Conservation (phyloP, 495 filamentous ascomycete species). For the Aspergillus saccharolyticus region DNA sequence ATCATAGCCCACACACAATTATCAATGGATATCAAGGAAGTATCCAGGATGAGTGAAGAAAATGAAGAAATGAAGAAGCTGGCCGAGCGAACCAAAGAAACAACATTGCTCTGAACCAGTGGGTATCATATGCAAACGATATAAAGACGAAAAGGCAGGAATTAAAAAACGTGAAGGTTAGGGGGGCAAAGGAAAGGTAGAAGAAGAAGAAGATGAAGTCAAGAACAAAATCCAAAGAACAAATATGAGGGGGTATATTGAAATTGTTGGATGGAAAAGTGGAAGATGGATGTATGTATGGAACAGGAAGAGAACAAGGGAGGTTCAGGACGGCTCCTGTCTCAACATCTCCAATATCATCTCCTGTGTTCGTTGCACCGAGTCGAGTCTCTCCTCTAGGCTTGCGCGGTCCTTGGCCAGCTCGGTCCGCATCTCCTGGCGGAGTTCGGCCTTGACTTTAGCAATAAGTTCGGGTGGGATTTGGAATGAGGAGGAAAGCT, state of each 20-base stretch:
- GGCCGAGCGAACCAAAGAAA: neutral
- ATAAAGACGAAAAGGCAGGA: neutral
- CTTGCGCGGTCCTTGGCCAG: conserved; percentile 30
- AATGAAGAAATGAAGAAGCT: neutral
- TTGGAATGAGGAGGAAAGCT: neutral
- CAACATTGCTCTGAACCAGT: neutral
- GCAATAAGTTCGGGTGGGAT: neutral
- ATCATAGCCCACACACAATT: no score
- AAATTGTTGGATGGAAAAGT: no score
- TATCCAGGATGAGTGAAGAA: neutral
- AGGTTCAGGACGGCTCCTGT: conserved; percentile 32
- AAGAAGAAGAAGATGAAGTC: conserved; percentile 4
- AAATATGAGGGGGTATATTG: no score
- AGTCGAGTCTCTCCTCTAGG: conserved; percentile 36
- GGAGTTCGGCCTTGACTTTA: conserved; percentile 34
- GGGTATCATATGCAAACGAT: conserved; percentile 4
- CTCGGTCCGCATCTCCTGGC: conserved; percentile 28
- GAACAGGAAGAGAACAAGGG: no score
- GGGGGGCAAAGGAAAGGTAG: conserved; percentile 11
- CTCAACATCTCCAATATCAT: conserved; percentile 45
- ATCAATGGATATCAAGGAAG: no score
- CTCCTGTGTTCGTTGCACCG: conserved; percentile 40
- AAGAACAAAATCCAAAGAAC: neutral
- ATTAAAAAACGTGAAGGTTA: neutral
- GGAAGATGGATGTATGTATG: no score